Evolutionary conservation across 1,139 yeast species (phyloP).

Genomic region (Yamadazyma siamensis): DNA sequence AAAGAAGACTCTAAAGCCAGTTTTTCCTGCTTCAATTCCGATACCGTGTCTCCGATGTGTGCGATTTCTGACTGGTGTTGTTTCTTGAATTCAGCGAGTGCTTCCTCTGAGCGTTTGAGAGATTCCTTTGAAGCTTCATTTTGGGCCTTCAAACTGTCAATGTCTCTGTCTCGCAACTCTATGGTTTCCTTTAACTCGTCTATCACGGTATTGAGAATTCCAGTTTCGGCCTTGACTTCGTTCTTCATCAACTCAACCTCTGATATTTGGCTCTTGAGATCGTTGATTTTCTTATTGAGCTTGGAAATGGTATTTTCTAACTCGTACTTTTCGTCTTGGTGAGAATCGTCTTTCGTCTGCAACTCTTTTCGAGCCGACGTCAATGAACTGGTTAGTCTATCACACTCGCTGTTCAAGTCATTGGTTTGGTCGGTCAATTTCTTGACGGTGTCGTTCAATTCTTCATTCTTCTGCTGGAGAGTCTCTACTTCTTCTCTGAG

Average conservation of each 20-base stretch:
- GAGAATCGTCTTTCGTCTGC: constrained; percentile 37
- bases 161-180: constrained; percentile 16
- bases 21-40: constrained; percentile 9
- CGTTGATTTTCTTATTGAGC: constrained; percentile 34
- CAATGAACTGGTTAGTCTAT: constrained; percentile 52
- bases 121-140: constrained; percentile 1
- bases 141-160: constrained; percentile 11
- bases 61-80: constrained; percentile 16
- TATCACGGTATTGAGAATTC: constrained; percentile 37
- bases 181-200: constrained; percentile 45
- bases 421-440: constrained; percentile 50
- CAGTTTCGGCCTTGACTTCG: constrained; percentile 46
- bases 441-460: constrained; percentile 10
- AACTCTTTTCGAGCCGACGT: constrained; percentile 43
- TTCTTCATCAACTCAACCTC: constrained; percentile 46
- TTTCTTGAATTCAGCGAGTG: constrained; percentile 14
- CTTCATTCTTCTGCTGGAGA: constrained; percentile 14
- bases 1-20: constrained; percentile 4
- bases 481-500: constrained; percentile 40
- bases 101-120: constrained; percentile 9
- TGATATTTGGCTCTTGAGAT: constrained; percentile 38
- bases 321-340: constrained; percentile 47
- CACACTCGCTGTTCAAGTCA: constrained; percentile 65
- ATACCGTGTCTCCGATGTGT: constrained; percentile 14
- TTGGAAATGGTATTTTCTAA: constrained; percentile 37